Conservation (phyloP, 2,329 filamentous ascomycete genomes). For the Dothiorella sarmentorum region DNA sequence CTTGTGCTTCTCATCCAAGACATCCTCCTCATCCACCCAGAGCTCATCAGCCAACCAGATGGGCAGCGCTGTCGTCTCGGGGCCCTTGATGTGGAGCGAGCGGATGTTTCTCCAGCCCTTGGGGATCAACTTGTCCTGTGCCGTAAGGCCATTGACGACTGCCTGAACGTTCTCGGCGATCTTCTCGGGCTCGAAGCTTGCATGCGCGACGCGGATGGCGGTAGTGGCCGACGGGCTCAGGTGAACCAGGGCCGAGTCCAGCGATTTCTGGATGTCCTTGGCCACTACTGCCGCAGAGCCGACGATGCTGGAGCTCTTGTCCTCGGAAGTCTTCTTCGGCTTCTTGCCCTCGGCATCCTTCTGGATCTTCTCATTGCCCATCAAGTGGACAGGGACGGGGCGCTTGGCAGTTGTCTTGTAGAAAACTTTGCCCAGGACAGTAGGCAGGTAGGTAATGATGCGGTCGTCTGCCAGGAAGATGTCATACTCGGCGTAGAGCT, state of each 20-base stretch:
- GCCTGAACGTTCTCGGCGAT: constrained; percentile 76
- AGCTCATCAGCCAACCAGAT: constrained; percentile 92
- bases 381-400: constrained; percentile 77
- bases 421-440: constrained; percentile 84
- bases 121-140: constrained; percentile 67
- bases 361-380: constrained; percentile 62
- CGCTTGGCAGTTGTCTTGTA: constrained; percentile 81
- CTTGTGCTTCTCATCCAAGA: constrained; percentile 54
- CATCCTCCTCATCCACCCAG: constrained; percentile 75
- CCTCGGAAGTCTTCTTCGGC: constrained; percentile 32
- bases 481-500: constrained; percentile 82
- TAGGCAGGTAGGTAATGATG: constrained; percentile 69
- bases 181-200: constrained; percentile 70
- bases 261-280: constrained; percentile 74
- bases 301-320: constrained; percentile 39
- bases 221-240: constrained; percentile 76
- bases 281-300: constrained; percentile 65
- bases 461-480: constrained; percentile 91
- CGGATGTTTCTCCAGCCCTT: constrained; percentile 86
- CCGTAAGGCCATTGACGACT: constrained; percentile 58
- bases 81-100: constrained; percentile 84
- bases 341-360: constrained; percentile 50
- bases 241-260: constrained; percentile 75
- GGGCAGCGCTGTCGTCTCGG: constrained; percentile 83
- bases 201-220: constrained; percentile 73